Percentiles rank a stretch among this genome's conserved stretches.
phyloP scores from a whole-genome alignment of 1,139 yeast genomes.

The Insectozyma bohioensis region DNA sequence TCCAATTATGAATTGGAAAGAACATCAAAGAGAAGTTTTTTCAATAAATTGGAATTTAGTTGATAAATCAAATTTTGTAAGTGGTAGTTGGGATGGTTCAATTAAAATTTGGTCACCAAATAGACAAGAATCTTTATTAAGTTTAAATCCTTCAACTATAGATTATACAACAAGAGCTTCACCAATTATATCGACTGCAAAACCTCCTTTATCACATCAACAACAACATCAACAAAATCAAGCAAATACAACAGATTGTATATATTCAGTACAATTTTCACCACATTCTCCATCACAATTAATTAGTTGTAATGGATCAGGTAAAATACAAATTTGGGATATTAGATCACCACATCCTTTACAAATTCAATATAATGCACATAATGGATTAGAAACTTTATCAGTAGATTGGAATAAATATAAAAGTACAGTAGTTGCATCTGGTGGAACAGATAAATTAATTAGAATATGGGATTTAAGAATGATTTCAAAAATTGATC shows the following conservation, averaged over 20 bases:
- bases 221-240: conserved; percentile 23
- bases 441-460: conserved; percentile 87
- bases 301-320: conserved; percentile 77
- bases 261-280: conserved; percentile 79
- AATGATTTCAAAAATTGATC: conserved; percentile 52
- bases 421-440: conserved; percentile 71
- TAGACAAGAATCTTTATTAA: conserved; percentile 57
- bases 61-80: conserved; percentile 68
- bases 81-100: conserved; percentile 92
- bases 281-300: conserved; percentile 79
- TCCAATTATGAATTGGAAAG: conserved; percentile 77
- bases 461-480: conserved; percentile 87
- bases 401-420: conserved; percentile 91
- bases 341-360: conserved; percentile 65
- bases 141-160: conserved; percentile 44
- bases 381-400: conserved; percentile 78
- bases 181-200: conserved; percentile 22
- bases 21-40: conserved; percentile 85
- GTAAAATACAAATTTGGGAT: conserved; percentile 82
- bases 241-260: conserved; percentile 48
- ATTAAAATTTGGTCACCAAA: conserved; percentile 73
- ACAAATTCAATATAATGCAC: conserved; percentile 65
- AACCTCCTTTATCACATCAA: conserved; percentile 37
- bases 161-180: conserved; percentile 30
- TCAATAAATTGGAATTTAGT: conserved; percentile 84